Evolutionary conservation across 208 protist genomes (phyloP), one percentile per base, ranked within the genome.

Genomic region (Lotmaria passim): DNA sequence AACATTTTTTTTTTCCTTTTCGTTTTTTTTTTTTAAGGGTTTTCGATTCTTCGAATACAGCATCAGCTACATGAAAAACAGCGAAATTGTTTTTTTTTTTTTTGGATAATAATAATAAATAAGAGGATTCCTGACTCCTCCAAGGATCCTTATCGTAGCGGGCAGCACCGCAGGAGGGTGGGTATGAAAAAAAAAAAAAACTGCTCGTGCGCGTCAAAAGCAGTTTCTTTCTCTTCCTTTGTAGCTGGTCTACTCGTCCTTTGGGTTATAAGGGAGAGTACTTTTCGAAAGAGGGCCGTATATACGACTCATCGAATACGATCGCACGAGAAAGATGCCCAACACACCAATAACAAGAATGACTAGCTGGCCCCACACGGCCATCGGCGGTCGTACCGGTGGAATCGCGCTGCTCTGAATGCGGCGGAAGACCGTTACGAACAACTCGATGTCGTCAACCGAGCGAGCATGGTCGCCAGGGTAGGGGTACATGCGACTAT

Each of bases 381-480:
- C 38, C 26, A 56, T 31, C 0, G 59, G 24, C 23, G 60, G 52
- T 21, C 31, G 41, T 34, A 65, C 59, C 0, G 69, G 69, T 1
- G 69, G 69, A 17, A 75, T 58, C 10, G 69, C 61, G 34, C 69
- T 68, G 60, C 69, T 69, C 52, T 68, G 43, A 26, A 69, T 69
- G 61, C 69, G 59, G 34, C 53, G 69, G 21, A 75, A 75, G 26
- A 47, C 34, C 0, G 69, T 68, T 21, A 75, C 60, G 24, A 75
- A 75, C 5, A 75, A 30, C 69, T 75, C 69, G 23, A 75, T 68
- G 34, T 69, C 69, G 53, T 57, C 55, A 3, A 75, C 53, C 23
- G 69, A 50, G 52, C 60, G 69, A 0, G 57, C 46, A 19, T 69
- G 69, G 21, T 61, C 44, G 33, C 39, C 24, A 0, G 69, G 69